Conservation (phyloP, 495 filamentous ascomycete species). For the Hypoxylon fuscum region DNA sequence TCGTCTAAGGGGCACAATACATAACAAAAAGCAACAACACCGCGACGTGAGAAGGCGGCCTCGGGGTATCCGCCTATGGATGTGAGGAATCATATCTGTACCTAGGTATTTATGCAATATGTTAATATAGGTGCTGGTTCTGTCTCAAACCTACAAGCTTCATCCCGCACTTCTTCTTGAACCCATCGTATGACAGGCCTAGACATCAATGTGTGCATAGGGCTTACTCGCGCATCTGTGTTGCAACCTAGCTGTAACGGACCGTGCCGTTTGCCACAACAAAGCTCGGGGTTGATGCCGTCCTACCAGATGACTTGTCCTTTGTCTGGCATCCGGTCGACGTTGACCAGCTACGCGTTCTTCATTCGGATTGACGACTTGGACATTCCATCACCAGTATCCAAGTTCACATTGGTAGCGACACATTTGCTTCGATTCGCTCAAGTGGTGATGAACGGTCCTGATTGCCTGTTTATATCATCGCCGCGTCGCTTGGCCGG, state of each 20-base stretch:
- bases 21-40: too few relatives aligned
- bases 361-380: not conserved
- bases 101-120: too few relatives aligned
- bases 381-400: not conserved
- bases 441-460: not conserved
- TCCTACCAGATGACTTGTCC: conserved; percentile 25
- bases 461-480: not conserved
- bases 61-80: too few relatives aligned
- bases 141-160: too few relatives aligned
- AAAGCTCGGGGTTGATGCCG: conserved; percentile 10
- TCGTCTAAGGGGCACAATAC: too few relatives aligned
- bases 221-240: not conserved
- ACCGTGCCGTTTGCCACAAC: conserved; percentile 37
- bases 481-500: conserved; percentile 18
- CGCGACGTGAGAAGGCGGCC: too few relatives aligned
- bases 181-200: not conserved
- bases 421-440: not conserved
- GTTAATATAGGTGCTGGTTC: too few relatives aligned
- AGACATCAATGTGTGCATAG: not conserved
- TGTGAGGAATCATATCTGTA: too few relatives aligned
- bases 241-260: conserved; percentile 21
- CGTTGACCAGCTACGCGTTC: not conserved
- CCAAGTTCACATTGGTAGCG: not conserved
- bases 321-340: conserved; percentile 7
- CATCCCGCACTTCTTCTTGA: not conserved